Conservation (phyloP, 2,329 filamentous ascomycete genomes). For the Neonectria ditissima region DNA sequence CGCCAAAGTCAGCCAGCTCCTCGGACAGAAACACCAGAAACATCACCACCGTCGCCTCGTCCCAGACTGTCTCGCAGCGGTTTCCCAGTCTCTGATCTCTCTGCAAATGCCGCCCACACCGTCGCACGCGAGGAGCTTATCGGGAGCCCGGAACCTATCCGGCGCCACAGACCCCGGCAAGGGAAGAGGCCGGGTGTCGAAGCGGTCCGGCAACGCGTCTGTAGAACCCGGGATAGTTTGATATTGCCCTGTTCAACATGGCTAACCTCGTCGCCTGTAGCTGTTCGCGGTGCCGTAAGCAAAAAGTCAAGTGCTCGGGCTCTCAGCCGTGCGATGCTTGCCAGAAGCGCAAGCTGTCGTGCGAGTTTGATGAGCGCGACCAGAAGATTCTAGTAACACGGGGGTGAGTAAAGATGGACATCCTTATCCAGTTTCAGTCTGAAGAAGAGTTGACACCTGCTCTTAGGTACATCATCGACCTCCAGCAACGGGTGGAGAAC, state of each 20-base stretch:
- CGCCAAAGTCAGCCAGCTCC: background rate
- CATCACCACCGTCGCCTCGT: background rate
- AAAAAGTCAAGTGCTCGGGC: conserved; percentile 52
- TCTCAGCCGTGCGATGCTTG: conserved; percentile 49
- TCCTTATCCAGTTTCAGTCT: conserved; percentile 18
- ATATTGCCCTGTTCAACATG: background rate
- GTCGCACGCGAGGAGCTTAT: conserved; percentile 33
- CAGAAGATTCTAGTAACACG: conserved; percentile 62
- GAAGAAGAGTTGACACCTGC: conserved; percentile 15
- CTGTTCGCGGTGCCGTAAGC: conserved; percentile 47
- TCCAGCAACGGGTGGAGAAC: conserved; percentile 46
- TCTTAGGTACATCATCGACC: conserved; percentile 50
- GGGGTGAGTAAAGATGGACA: conserved; percentile 52
- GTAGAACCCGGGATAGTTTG: no score
- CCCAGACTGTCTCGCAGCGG: background rate
- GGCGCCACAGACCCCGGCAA: conserved; percentile 25
- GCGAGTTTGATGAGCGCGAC: conserved; percentile 55
- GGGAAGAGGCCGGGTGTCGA: conserved; percentile 38
- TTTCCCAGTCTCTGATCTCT: background rate
- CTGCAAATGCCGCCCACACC: conserved; percentile 36
- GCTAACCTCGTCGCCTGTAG: conserved; percentile 24
- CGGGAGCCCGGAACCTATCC: background rate
- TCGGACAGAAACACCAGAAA: background rate
- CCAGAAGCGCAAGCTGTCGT: conserved; percentile 48
- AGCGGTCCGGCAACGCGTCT: conserved; percentile 44